Evolutionary conservation across 768 basidiomycete species (phyloP).

Genomic region (Pleurotus tuoliensis): DNA sequence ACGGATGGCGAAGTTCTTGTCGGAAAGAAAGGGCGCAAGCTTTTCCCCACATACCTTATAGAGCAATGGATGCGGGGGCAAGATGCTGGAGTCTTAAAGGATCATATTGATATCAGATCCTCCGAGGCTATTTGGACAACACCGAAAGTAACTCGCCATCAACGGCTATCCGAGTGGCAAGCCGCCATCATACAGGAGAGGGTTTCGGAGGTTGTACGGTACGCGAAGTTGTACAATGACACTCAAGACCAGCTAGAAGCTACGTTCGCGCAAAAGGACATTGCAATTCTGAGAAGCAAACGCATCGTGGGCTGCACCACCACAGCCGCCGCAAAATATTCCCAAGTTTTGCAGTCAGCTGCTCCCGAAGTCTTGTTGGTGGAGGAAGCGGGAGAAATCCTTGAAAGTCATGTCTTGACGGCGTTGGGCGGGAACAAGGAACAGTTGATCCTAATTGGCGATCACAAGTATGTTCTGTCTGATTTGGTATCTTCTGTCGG

Average conservation of each 20-base stretch:
- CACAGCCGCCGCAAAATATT: constrained; percentile 63
- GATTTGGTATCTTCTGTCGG: neutral
- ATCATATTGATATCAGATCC: constrained; percentile 17
- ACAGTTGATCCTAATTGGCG: constrained; percentile 66
- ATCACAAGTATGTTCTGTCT: constrained; percentile 45
- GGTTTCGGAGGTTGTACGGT: constrained; percentile 28
- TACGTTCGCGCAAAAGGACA: constrained; percentile 30
- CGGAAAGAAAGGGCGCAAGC: constrained; percentile 30
- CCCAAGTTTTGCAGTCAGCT: constrained; percentile 39
- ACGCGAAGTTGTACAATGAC: constrained; percentile 13
- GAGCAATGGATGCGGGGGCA: constrained; percentile 41
- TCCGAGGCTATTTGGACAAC: constrained; percentile 33
- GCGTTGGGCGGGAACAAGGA: constrained; percentile 41
- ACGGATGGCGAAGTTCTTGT: constrained; percentile 44
- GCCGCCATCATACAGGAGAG: constrained; percentile 28
- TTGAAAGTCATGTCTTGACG: constrained; percentile 64
- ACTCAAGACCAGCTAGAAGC: constrained; percentile 28
- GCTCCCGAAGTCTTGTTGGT: constrained; percentile 55
- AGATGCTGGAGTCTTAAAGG: constrained; percentile 39
- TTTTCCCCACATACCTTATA: constrained; percentile 39
- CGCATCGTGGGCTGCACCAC: constrained; percentile 67
- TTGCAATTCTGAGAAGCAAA: constrained; percentile 36
- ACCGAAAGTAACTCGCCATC: constrained; percentile 21
- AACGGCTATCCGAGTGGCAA: constrained; percentile 28
- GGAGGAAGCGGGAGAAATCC: constrained; percentile 71